Evolutionary conservation across 2,329 filamentous ascomycete species (phyloP).

Genomic region (Alternaria brassicae): DNA sequence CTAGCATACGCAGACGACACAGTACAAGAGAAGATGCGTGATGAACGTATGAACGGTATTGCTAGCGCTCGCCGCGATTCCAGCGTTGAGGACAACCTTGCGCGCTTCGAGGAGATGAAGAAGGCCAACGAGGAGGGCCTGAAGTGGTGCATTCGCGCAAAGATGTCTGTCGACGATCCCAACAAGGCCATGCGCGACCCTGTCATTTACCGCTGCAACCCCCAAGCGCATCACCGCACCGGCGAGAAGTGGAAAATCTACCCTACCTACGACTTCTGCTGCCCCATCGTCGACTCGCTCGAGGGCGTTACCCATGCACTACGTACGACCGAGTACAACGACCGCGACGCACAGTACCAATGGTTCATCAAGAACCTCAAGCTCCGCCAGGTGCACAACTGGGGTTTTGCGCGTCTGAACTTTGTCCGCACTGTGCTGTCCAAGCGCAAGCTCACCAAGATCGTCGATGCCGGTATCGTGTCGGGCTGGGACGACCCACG

Average conservation of each 20-base stretch:
- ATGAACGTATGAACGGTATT: constrained; percentile 83
- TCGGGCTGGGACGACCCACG: constrained; percentile 88
- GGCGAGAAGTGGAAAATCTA: constrained; percentile 84
- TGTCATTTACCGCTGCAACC: constrained; percentile 95
- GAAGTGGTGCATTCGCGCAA: constrained; percentile 91
- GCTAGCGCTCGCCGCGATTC: constrained; percentile 82
- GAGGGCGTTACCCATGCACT: constrained; percentile 86
- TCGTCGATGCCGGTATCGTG: constrained; percentile 77
- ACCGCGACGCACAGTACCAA: constrained; percentile 85
- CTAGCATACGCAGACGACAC: constrained; percentile 96
- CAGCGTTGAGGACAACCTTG: constrained; percentile 80
- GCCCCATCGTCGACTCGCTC: constrained; percentile 78
- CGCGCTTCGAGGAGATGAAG: constrained; percentile 94
- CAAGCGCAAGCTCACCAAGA: constrained; percentile 84
- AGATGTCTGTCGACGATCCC: constrained; percentile 87
- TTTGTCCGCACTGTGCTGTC: constrained; percentile 83
- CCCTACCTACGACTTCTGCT: constrained; percentile 86
- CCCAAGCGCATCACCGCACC: constrained; percentile 75
- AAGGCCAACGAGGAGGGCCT: constrained; percentile 78
- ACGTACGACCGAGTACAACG: constrained; percentile 85
- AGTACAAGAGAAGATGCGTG: constrained; percentile 83
- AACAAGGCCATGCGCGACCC: constrained; percentile 97
- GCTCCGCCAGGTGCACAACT: constrained; percentile 79
- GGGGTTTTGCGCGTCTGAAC: constrained; percentile 86
- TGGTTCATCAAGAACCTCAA: constrained; percentile 81